Base-by-base conservation (phyloP, 495 filamentous ascomycete species). In the Cairneyella variabilis region DNA sequence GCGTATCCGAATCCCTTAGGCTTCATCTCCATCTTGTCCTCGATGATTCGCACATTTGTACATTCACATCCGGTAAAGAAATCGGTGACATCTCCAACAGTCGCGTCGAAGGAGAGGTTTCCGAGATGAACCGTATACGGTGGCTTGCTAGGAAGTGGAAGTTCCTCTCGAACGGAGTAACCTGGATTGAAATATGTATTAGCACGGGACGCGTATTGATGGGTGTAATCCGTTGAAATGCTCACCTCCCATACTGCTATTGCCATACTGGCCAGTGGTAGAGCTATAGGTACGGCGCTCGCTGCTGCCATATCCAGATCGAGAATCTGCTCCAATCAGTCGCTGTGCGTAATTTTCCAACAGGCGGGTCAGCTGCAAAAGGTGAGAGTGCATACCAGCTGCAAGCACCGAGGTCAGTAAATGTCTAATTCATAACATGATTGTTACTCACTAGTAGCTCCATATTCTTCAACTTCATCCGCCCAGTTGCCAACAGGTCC, bases 401-500 rank as follows among this genome's bases (percentile, higher is more conserved):
- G 20, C 0, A 53, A 39, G 46, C 25, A 53, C 8, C 26, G 16
- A 47, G 5, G 44, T 62, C 55, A 62, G 60, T 38, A 46, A 23
- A 36, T 6, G 20, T 38, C 20, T 11, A 14, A 16, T 45, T 3
- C 16, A 16, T 9, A 25, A 21, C 17, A 36, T 16, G 25, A n/a
- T 27, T n/a, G n/a, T n/a, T n/a, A n/a, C n/a, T n/a, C n/a, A n/a
- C n/a, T n/a, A n/a, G n/a, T n/a, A n/a, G n/a, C n/a, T n/a, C n/a
- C n/a, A n/a, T n/a, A n/a, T 57, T 64, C 62, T 67, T 97, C 93
- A 78, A 97, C 95, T 65, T 98, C 93, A 75, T 97, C 93, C 58
- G 93, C 93, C 93, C 93, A 98, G 54, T n/a, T n/a, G n/a, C n/a
- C n/a, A n/a, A n/a, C n/a, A n/a, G 93, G 96, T 65, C 90, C 90